These are phyloP conservation scores for Emericellopsis terricola DNA, from an alignment of 495 filamentous ascomycete genomes.

Conservation along the genomic window DNA sequence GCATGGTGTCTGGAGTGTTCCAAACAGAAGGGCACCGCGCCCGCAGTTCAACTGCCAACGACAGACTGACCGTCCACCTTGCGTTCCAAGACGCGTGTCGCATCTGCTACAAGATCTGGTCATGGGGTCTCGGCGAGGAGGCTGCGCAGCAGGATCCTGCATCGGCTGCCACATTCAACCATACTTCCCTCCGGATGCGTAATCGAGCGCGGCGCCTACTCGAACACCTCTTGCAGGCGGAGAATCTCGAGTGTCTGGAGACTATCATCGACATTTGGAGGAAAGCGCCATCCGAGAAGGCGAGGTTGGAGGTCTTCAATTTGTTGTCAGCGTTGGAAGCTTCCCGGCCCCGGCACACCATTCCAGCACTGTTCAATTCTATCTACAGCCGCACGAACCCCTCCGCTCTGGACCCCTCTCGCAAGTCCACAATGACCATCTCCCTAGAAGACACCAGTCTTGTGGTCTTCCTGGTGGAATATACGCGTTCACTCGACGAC, in stretches of 20 bases:
- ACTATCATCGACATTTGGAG: slow-evolving; percentile 74
- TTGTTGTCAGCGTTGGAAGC: slow-evolving; percentile 84
- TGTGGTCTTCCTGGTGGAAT: slow-evolving; percentile 74
- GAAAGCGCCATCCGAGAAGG: slow-evolving; percentile 16
- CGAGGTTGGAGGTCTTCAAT: slow-evolving; percentile 44
- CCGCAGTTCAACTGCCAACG: slow-evolving; percentile 71
- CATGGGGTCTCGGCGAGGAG: slow-evolving; percentile 58
- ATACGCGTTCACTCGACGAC: slow-evolving; percentile 77
- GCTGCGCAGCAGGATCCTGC: slow-evolving; percentile 38
- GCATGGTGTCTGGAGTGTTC: slow-evolving; percentile 91
- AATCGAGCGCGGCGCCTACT: slow-evolving; percentile 75
- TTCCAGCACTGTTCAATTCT: slow-evolving; percentile 93
- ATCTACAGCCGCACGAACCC: slow-evolving; percentile 90
- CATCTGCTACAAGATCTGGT: slow-evolving; percentile 87
- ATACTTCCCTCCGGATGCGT: slow-evolving; percentile 75
- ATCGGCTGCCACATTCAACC: slow-evolving; percentile 69
- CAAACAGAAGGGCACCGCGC: slow-evolving; percentile 56
- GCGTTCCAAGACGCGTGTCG: slow-evolving; percentile 91
- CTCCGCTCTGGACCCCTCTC: slow-evolving; percentile 50
- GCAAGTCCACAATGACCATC: slow-evolving; percentile 76
- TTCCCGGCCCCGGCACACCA: slow-evolving; percentile 76
- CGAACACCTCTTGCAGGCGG: slow-evolving; percentile 83
- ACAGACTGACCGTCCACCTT: slow-evolving; percentile 79
- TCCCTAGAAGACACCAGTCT: slow-evolving; percentile 66
- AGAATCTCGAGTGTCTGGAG: slow-evolving; percentile 89